Base-by-base conservation (phyloP, 495 filamentous ascomycete genomes). In the Penicillium samsonianum region DNA sequence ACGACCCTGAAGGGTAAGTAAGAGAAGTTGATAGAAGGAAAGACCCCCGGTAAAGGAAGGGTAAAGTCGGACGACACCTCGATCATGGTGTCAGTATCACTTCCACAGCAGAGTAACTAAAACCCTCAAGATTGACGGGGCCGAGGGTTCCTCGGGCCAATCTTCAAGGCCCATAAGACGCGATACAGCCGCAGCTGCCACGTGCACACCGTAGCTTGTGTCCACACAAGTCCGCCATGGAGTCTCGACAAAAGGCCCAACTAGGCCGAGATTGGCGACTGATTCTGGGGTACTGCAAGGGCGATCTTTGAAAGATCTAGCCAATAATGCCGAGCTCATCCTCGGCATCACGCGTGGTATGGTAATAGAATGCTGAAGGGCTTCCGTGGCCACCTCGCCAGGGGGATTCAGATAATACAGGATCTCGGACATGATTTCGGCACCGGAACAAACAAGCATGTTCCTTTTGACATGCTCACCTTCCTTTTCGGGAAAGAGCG, bases 371-470 rank as follows among this genome's bases (percentile, higher is more conserved):
- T 2, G 26, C 26, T 28, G 26, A 9, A 28, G 26, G 26, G 26
- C 26, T 28, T 28, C 26, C 26, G 10, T 28, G 8, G 26, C 26
- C 53, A n/a, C 41, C 17, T 50, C 11, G 4, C 12, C 11, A 23
- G 50, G 50, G 11, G 61, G 47, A n/a, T 61, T 14, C 4, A 76
- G 51, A 59, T 76, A 73, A 3, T 53, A 45, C 3, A 74, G 62
- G 1, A 74, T 41, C 56, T 78, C 75, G 0, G 19, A 51, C 37
- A 71, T 46, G 60, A 76, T 65, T 42, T 78, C 72, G 12, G 55
- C 47, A 3, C 73, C 75, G 9, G 69, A 63, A 41, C 75, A 76
- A 31, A 55, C 23, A 1, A 50, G 9, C 75, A 78, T 78, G 71
- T 25, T 77, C 8, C 28, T 46, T 4, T 25, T 26, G 11, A 46